Percentiles rank a stretch among this genome's conserved stretches.
phyloP scores from a whole-genome alignment of 768 basidiomycete genomes.

The Suillus cothurnatus region DNA sequence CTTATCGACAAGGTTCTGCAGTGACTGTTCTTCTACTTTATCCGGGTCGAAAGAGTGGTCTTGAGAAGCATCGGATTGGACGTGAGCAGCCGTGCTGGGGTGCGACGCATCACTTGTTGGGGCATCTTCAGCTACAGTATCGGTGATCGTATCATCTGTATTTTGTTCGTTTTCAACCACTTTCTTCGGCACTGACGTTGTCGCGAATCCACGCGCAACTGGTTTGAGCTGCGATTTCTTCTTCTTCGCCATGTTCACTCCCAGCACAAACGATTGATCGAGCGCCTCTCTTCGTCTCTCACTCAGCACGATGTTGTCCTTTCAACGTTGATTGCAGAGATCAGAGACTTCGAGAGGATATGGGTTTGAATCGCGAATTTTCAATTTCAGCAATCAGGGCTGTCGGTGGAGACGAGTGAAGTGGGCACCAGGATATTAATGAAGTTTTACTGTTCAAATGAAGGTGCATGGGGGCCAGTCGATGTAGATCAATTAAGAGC shows the following conservation, averaged over 20 bases:
- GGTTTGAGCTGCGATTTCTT: conserved; percentile 83
- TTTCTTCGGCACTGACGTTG: conserved; percentile 85
- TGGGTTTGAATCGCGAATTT: background rate
- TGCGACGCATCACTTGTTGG: conserved; percentile 5
- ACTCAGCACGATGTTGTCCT: background rate
- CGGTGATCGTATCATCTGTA: conserved; percentile 12
- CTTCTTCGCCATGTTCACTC: conserved; percentile 69
- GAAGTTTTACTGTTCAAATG: conserved; percentile 4
- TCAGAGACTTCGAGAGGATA: background rate
- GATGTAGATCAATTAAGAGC: conserved; percentile 5
- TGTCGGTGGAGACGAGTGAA: background rate
- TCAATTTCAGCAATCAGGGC: background rate
- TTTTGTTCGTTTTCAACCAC: conserved; percentile 31
- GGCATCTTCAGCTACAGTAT: conserved; percentile 9
- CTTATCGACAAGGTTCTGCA: conserved; percentile 78
- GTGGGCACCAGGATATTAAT: conserved; percentile 1
- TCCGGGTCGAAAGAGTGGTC: conserved; percentile 36
- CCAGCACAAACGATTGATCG: background rate
- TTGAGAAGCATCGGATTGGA: conserved; percentile 15
- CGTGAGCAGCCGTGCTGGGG: background rate
- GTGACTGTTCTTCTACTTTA: conserved; percentile 52
- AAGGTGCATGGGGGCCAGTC: conserved; percentile 7
- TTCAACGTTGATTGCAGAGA: background rate
- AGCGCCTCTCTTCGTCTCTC: background rate
- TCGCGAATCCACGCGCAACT: conserved; percentile 75